Evolutionary conservation across 163 green algal species (phyloP), one percentile per base, ranked within the genome.

Genomic region (Volvox carteri): DNA sequence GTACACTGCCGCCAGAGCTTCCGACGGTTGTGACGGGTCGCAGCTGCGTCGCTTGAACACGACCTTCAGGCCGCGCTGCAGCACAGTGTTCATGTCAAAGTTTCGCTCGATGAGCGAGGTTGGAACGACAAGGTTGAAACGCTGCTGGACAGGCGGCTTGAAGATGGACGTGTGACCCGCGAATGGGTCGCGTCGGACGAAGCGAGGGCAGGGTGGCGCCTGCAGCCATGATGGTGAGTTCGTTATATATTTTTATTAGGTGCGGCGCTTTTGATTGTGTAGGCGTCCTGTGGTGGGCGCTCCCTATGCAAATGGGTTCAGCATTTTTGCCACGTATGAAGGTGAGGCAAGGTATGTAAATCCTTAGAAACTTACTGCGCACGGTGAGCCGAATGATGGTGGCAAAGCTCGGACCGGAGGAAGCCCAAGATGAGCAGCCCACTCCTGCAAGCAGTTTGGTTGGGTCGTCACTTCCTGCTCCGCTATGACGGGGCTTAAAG

Each of bases 81-180:
- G 77, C 19, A 76, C 78, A 9, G 0, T 3, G 56, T 76, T 42
- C 19, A 86, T 60, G 78, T 86, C 58, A 28, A 86, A 75, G 39
- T 60, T 44, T 2, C 18, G 12, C n/a, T 86, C 78, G 2, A 86
- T 35, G 25, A 86, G n/a, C 2, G 78, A 75, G 37, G 78, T 86
- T 23, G 78, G 78, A 41, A 76, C 78, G 78, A 86, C 9, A 6
- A 86, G 58, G 41, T 86, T 86, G 78, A 86, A 86, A 56, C 78
- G 56, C 39, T 76, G 30, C 73, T 60, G 23, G 42, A 44, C 73
- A 4, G 73, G 42, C 73, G 73, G 73, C 39, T 54, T 54, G 70
- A 54, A 78, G 39, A 54, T 54, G 39, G 37, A 37, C 39, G 70
- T 33, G 19, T 12, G 39, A 58, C 25, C 39, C 39, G 35, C 16